Percentiles rank a stretch among this genome's conserved stretches.
These are phyloP conservation scores for Paecilomyces sp. DNA, from an alignment of 2,329 filamentous ascomycete genomes.

Conservation along the genomic window DNA sequence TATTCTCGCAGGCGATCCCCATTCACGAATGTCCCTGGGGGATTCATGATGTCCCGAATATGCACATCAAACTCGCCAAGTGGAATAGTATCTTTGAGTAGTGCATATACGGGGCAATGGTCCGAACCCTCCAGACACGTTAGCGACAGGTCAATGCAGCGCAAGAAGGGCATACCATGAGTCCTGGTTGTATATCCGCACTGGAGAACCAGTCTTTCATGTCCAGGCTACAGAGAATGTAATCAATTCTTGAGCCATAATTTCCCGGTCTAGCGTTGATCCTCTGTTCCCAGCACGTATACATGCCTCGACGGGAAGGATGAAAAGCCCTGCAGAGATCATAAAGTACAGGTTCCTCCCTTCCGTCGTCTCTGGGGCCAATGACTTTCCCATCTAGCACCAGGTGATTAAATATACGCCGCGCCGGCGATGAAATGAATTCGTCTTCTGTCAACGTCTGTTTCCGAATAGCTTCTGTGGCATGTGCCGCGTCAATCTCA, in stretches of 20 bases:
- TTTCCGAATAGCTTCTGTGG: slow-evolving; percentile 65
- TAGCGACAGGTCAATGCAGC: slow-evolving; percentile 7
- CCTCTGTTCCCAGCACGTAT: slow-evolving; percentile 93
- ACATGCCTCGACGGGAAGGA: slow-evolving; percentile 77
- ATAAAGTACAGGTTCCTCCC: slow-evolving; percentile 66
- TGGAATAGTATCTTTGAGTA: slow-evolving; percentile 57
- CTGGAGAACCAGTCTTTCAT: slow-evolving; percentile 75
- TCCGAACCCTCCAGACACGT: slow-evolving; percentile 62
- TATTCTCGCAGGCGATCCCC: slow-evolving; percentile 63
- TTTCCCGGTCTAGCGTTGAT: slow-evolving; percentile 95
- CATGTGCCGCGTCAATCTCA: slow-evolving; percentile 68
- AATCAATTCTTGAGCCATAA: slow-evolving; percentile 88
- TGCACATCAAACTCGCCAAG: slow-evolving; percentile 44
- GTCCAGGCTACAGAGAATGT: slow-evolving; percentile 72
- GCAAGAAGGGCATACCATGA: slow-evolving; percentile 49
- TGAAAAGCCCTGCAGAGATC: slow-evolving; percentile 81
- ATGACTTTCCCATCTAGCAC: slow-evolving; percentile 64
- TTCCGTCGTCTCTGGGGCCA: slow-evolving; percentile 57
- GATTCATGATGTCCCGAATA: slow-evolving; percentile 71
- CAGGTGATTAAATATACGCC: slow-evolving; percentile 80
- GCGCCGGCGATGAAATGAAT: slow-evolving; percentile 64
- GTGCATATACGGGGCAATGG: slow-evolving; percentile 86
- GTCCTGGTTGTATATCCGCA: slow-evolving; percentile 83
- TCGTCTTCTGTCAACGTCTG: slow-evolving; percentile 61
- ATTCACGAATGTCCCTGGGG: slow-evolving; percentile 60